These are phyloP conservation scores for Candida smagusa DNA, from an alignment of 1,139 yeast genomes.

Conservation along the genomic window DNA sequence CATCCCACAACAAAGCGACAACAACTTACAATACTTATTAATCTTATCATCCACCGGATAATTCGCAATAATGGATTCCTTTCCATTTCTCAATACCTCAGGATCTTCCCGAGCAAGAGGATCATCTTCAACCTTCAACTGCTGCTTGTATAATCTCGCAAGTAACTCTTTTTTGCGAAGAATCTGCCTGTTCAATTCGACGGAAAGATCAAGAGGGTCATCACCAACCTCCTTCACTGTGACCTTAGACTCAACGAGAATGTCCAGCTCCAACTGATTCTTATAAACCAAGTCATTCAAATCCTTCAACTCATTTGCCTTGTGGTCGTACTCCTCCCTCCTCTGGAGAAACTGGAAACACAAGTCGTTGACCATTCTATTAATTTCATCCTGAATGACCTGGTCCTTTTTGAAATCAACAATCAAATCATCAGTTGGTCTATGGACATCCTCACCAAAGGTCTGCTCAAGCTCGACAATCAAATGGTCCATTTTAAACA, in stretches of 20 bases:
- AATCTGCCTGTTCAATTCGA: conserved; percentile 23
- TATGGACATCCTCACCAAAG: conserved; percentile 10
- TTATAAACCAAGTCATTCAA: conserved; percentile 13
- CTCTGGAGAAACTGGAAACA: conserved; percentile 35
- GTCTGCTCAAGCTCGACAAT: conserved; percentile 21
- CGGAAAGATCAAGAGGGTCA: conserved; percentile 16
- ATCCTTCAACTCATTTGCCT: conserved; percentile 15
- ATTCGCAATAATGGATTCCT: conserved; percentile 20
- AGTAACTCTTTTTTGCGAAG: conserved; percentile 18
- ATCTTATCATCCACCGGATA: conserved; percentile 35
- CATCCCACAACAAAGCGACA: conserved; percentile 47
- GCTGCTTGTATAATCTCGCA: conserved; percentile 18
- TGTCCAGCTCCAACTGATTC: conserved; percentile 6
- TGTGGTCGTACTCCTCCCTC: conserved; percentile 27
- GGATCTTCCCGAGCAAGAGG: conserved; percentile 2
- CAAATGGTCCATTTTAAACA: conserved; percentile 39
- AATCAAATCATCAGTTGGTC: conserved; percentile 14
- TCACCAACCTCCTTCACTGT: conserved; percentile 2
- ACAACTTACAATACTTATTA: conserved; percentile 41
- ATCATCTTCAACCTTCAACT: conserved; percentile 17
- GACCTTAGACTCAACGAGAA: conserved; percentile 2
- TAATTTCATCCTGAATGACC: conserved; percentile 43
- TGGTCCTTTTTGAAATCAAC: conserved; percentile 28
- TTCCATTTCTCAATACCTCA: conserved; percentile 4
- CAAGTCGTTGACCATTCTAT: conserved; percentile 39